Conservation (phyloP, 805 yeast species). For the Saccharomycopsis fermentans region DNA sequence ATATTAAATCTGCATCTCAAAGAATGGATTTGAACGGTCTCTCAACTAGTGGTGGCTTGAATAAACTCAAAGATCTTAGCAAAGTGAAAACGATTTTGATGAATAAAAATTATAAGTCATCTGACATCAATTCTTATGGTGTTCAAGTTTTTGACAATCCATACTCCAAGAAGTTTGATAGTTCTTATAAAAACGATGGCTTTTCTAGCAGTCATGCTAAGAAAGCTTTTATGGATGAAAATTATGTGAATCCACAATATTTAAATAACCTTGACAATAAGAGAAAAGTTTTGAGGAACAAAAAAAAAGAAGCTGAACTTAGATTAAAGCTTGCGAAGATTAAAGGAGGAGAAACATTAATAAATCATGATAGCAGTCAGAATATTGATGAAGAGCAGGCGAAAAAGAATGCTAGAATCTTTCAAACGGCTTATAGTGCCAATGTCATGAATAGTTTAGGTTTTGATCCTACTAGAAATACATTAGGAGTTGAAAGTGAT, state of each 20-base stretch:
- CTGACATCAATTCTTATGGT: constrained; percentile 11
- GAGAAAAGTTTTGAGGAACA: constrained; percentile 30
- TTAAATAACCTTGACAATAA: constrained; percentile 30
- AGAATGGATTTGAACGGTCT: constrained; percentile 71
- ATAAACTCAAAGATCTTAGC: constrained; percentile 13
- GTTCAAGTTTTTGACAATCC: constrained; percentile 19
- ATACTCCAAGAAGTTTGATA: constrained; percentile 22
- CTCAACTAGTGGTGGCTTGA: constrained; percentile 41
- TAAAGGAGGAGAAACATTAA: constrained; percentile 21
- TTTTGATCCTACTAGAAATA: constrained; percentile 35
- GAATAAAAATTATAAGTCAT: constrained; percentile 14
- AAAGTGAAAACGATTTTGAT: constrained; percentile 9
- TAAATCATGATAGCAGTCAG: constrained; percentile 18
- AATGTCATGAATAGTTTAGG: constrained; percentile 35
- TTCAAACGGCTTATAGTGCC: constrained; percentile 32
- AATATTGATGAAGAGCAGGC: constrained; percentile 3
- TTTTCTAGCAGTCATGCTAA: constrained; percentile 36
- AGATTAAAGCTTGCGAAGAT: constrained; percentile 25
- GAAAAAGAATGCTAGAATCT: constrained; percentile 23
- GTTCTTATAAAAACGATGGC: constrained; percentile 22
- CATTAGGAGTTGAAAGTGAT: background rate
- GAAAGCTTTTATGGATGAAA: constrained; percentile 41
- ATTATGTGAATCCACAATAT: constrained; percentile 38
- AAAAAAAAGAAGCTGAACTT: constrained; percentile 27
- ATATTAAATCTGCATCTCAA: constrained; percentile 42